Base-by-base conservation (phyloP, 768 basidiomycete genomes). In the Phlegmacium glaucopus region DNA sequence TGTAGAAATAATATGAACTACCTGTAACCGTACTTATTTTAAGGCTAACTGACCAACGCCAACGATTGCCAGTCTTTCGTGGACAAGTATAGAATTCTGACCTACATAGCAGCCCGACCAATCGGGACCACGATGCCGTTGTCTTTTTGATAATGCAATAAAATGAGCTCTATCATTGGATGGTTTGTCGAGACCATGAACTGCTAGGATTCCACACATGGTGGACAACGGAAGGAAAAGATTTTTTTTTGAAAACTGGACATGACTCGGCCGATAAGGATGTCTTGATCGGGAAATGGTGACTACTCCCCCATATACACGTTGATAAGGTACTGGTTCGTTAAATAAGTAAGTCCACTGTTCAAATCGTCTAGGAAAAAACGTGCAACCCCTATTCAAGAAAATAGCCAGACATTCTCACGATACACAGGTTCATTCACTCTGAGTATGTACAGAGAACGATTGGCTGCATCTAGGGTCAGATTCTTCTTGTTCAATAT, bases 101-200 rank as follows among this genome's bases (percentile, higher is more conserved):
- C 89, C 90, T 53, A 94, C 88, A 66, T 83, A 87, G 70, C 91
- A 95, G 25, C 96, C 96, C 11, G 92, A 94, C 96, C 96, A 99
- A 69, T 99, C 96, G 9, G 96, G 96, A 11, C 96, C 96, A 53
- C 94, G 85, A 63, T 96, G 94, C 43, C 95, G 80, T 50, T 91
- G 84, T 53, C 82, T 83, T 70, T 93, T 96, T 9, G 93, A 93
- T 58, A 90, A 78, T 4, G 90, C 85, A 48, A 97, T 84, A 60
- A 83, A 87, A 46, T 74, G 80, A 38, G 85, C 74, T 52, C 94
- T 78, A 56, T 86, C 85, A 17, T 69, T 66, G 30, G 76, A 61
- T 29, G 93, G 85, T 47, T 83, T 86, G 52, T 86, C 75, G 49
- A 93, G 66, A 55, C 87, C 87, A 60, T 94, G 91, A 22, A 83